Conservation (phyloP, 805 yeast genomes). For the Blastobotrys peoriensis region DNA sequence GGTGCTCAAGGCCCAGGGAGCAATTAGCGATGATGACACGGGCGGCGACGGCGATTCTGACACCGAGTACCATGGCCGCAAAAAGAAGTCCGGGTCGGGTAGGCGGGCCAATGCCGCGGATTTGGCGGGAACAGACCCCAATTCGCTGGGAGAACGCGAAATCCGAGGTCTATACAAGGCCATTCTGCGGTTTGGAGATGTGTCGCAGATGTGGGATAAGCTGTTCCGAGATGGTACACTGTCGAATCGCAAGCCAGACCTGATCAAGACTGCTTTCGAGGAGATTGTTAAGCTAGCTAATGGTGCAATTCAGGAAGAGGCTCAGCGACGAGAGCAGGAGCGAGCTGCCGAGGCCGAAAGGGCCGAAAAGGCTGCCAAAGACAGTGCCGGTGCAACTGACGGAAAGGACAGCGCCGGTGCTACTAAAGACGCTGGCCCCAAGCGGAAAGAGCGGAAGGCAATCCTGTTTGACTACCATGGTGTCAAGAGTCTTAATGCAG, state of each 20-base stretch:
- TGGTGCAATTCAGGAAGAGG: slow-evolving; percentile 59
- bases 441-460: slow-evolving; percentile 66
- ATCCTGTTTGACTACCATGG: slow-evolving; percentile 82
- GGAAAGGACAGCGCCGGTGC: background rate
- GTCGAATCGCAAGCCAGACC: slow-evolving; percentile 75
- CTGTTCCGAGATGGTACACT: slow-evolving; percentile 85
- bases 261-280: slow-evolving; percentile 67
- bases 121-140: slow-evolving; percentile 36
- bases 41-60: slow-evolving; percentile 36
- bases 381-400: slow-evolving; percentile 29
- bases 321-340: slow-evolving; percentile 45
- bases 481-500: slow-evolving; percentile 87
- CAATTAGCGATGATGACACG: slow-evolving; percentile 38
- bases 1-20: slow-evolving; percentile 42
- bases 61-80: slow-evolving; percentile 29
- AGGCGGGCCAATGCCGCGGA: slow-evolving; percentile 25
- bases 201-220: slow-evolving; percentile 68
- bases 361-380: slow-evolving; percentile 26
- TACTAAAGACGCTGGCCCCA: slow-evolving; percentile 31
- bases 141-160: slow-evolving; percentile 74
- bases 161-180: slow-evolving; percentile 80
- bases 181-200: slow-evolving; percentile 74
- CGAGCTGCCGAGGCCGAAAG: slow-evolving; percentile 26
- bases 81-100: slow-evolving; percentile 34
- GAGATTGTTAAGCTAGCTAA: slow-evolving; percentile 62